Evolutionary conservation across 768 basidiomycete genomes (phyloP).

Genomic region (Zangia roseola): DNA sequence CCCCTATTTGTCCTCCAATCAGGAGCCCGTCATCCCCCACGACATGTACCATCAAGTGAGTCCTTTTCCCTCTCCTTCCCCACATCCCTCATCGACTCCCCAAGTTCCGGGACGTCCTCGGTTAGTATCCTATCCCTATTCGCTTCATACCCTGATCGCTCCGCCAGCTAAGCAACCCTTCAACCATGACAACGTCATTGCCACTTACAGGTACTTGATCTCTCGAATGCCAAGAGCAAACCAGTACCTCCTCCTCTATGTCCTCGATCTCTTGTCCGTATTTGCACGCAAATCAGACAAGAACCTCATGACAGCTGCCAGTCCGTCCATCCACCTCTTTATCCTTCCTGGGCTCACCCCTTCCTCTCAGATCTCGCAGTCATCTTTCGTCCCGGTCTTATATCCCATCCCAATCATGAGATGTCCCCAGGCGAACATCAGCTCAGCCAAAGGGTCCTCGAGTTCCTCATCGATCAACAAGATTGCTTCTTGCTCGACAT

Average conservation of each 20-base stretch:
- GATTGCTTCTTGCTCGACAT: slow-evolving; percentile 93
- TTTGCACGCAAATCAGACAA: slow-evolving; percentile 89
- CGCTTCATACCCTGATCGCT: slow-evolving; percentile 10
- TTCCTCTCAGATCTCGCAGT: slow-evolving; percentile 83
- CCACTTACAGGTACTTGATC: slow-evolving; percentile 83
- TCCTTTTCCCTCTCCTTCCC: slow-evolving; percentile 15
- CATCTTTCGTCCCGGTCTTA: slow-evolving; percentile 93
- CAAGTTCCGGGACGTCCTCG: slow-evolving; percentile 77
- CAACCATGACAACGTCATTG: slow-evolving; percentile 70
- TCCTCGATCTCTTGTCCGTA: slow-evolving; percentile 92
- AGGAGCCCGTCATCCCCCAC: slow-evolving; percentile 96
- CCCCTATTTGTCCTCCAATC: slow-evolving; percentile 11
- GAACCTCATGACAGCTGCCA: slow-evolving; percentile 94
- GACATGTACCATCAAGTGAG: slow-evolving; percentile 85
- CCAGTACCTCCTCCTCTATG: slow-evolving; percentile 95
- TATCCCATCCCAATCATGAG: slow-evolving; percentile 86
- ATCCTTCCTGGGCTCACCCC: not conserved
- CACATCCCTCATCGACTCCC: slow-evolving; percentile 7
- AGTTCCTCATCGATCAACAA: slow-evolving; percentile 95
- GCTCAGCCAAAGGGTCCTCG: slow-evolving; percentile 85
- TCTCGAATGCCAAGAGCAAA: slow-evolving; percentile 82
- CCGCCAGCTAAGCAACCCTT: slow-evolving; percentile 60
- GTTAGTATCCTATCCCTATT: slow-evolving; percentile 39
- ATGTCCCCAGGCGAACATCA: slow-evolving; percentile 84
- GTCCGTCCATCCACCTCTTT: slow-evolving; percentile 46